Evolutionary conservation across 2,329 filamentous ascomycete species (phyloP).

Genomic region (Paracoccidioides brasiliensis): DNA sequence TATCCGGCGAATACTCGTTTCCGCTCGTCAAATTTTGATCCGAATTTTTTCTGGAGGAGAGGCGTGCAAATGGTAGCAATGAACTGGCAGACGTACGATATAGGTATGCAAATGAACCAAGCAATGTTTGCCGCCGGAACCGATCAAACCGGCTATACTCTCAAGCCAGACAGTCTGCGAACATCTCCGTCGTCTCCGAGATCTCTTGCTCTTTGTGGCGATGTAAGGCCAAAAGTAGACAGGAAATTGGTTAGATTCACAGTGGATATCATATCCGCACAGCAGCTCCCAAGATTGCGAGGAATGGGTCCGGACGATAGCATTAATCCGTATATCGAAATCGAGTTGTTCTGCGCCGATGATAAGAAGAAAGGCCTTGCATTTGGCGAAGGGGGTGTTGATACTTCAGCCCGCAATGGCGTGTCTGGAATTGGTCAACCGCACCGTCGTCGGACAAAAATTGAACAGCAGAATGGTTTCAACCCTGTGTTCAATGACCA

Average conservation of each 20-base stretch:
- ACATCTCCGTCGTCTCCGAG: constrained; percentile 13
- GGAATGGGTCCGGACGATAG: constrained; percentile 58
- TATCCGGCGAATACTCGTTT: constrained; percentile 77
- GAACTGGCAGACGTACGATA: constrained; percentile 97
- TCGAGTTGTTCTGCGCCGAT: constrained; percentile 88
- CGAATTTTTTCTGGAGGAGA: constrained; percentile 81
- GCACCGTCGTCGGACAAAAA: constrained; percentile 63
- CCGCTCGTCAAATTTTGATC: constrained; percentile 86
- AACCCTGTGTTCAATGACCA: constrained; percentile 76
- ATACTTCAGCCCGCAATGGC: constrained; percentile 51
- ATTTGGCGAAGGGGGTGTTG: constrained; percentile 51
- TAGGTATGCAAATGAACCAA: constrained; percentile 90
- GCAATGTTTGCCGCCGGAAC: constrained; percentile 91
- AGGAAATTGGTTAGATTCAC: constrained; percentile 73
- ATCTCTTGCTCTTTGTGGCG: constrained; percentile 15
- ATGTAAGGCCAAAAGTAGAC: constrained; percentile 47
- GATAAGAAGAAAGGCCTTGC: constrained; percentile 69
- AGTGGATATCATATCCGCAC: constrained; percentile 82
- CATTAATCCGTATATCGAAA: constrained; percentile 86
- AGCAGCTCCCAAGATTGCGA: constrained; percentile 77
- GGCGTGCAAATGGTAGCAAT: constrained; percentile 96
- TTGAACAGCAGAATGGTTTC: constrained; percentile 80
- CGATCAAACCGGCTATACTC: constrained; percentile 80
- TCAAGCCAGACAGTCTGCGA: constrained; percentile 80
- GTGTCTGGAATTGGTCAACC: constrained; percentile 57